Evolutionary conservation across 768 basidiomycete species (phyloP), one percentile per base, ranked within the genome.

Genomic region (Leccinellum rugosiceps): DNA sequence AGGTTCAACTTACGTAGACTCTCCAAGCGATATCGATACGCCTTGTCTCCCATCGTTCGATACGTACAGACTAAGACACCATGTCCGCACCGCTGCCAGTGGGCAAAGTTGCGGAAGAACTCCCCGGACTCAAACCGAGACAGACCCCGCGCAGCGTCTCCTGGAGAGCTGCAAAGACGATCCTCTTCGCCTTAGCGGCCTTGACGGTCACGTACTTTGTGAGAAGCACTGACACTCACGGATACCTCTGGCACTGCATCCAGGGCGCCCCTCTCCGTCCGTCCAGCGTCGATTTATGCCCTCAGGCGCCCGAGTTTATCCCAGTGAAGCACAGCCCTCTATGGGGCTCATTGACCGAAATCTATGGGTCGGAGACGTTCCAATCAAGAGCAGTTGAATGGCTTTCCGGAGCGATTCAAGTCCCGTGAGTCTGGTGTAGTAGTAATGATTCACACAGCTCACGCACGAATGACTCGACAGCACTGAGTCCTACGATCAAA

Each of bases 401-500:
- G 74, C 71, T 79, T 32, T 69, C 68, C 15, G 73, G 73, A 30
- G 74, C 79, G 8, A 70, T 80, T 19, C 68, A 67, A 50, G 62
- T 78, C 28, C 84, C 61, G 75, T 78, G 57, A 69, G 74, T 72
- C n/a, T 41, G n/a, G 15, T 8, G n/a, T 17, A 21, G n/a, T 17
- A 26, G 23, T 44, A 19, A 30, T 30, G 52, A 31, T 9, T 25
- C n/a, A 23, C 28, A 55, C 41, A 4, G 46, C 56, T 63, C 34
- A 64, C 48, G 38, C 35, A 57, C 34, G 47, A 38, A 45, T 26
- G 6, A 41, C 53, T 47, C 51, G 19, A 52, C 48, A 83, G 82
- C 25, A 84, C 83, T 14, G 80, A 81, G 60, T 77, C 77, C 1
- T 82, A 72, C 64, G 82, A 84, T 58, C 63, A 72, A 52, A 80